These are phyloP conservation scores for Trichophyton simii DNA, from an alignment of 2,329 filamentous ascomycete species.

Conservation along the genomic window DNA sequence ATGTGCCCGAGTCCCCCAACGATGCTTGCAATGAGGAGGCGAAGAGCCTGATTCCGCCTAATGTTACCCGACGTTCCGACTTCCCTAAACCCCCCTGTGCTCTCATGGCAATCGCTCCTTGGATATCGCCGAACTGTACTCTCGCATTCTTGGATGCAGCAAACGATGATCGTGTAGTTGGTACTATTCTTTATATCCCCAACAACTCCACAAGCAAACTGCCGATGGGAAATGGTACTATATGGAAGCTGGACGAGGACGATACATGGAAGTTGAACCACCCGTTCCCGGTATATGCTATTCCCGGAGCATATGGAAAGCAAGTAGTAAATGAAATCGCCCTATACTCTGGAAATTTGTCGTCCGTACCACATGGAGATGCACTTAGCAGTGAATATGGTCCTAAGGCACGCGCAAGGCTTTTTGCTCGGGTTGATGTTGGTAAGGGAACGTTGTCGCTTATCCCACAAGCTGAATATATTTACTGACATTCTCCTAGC, in stretches of 20 bases:
- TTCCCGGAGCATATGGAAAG: slow-evolving; percentile 55
- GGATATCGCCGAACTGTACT: slow-evolving; percentile 65
- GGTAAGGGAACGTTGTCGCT: slow-evolving; percentile 20
- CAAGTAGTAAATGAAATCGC: slow-evolving; percentile 59
- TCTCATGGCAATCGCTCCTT: slow-evolving; percentile 72
- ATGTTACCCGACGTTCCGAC: slow-evolving; percentile 60
- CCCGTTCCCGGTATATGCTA: slow-evolving; percentile 69
- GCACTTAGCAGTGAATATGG: slow-evolving; percentile 27
- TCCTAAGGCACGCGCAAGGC: slow-evolving; percentile 35
- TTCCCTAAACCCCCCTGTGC: slow-evolving; percentile 55
- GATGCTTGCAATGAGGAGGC: slow-evolving; percentile 53
- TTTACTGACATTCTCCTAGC: not conserved
- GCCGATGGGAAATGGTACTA: slow-evolving; percentile 49
- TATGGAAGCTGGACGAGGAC: slow-evolving; percentile 60
- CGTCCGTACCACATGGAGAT: slow-evolving; percentile 20
- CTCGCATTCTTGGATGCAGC: slow-evolving; percentile 54
- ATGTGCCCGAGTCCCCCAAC: slow-evolving; percentile 59
- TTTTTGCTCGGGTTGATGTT: slow-evolving; percentile 40
- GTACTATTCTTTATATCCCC: slow-evolving; percentile 45
- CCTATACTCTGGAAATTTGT: slow-evolving; percentile 65
- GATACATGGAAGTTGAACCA: slow-evolving; percentile 60
- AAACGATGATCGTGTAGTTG: slow-evolving; percentile 49
- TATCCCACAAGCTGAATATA: not conserved
- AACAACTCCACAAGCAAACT: slow-evolving; percentile 44
- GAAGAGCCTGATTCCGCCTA: slow-evolving; percentile 54